A percentile compares a stretch with the other conserved stretches of the same genome.
Conservation (phyloP, 2,329 filamentous ascomycete genomes). For the Metarhizium humberi region DNA sequence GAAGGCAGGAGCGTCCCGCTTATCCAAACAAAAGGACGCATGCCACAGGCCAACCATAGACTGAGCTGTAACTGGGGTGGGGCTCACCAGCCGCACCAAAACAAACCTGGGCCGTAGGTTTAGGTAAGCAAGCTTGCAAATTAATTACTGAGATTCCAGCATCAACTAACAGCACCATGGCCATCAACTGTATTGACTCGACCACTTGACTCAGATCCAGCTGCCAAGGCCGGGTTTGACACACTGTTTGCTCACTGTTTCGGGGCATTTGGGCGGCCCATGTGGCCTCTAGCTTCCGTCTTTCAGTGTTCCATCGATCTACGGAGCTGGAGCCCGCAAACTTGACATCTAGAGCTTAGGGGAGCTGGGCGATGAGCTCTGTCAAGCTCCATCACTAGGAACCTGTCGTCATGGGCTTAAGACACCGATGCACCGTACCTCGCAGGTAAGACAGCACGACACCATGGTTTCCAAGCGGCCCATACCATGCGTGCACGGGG, state of each 20-base stretch:
- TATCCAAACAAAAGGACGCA: slow-evolving; percentile 1
- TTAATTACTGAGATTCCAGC: slow-evolving; percentile 16
- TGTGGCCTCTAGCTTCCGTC: no score
- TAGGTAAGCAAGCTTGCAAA: slow-evolving; percentile 16
- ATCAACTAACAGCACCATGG: background rate
- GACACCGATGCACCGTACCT: slow-evolving; percentile 1
- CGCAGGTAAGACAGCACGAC: background rate
- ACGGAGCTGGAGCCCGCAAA: no score
- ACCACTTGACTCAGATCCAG: no score
- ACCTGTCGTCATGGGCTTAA: background rate
- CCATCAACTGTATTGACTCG: no score
- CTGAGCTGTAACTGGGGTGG: background rate
- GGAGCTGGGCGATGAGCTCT: no score
- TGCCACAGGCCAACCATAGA: background rate
- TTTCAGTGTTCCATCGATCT: no score
- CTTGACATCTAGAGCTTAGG: no score
- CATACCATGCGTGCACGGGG: background rate
- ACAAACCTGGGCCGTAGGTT: slow-evolving; percentile 7
- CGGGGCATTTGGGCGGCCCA: no score
- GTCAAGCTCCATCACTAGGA: no score
- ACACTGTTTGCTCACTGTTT: no score
- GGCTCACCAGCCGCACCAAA: slow-evolving; percentile 2
- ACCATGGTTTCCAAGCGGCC: background rate
- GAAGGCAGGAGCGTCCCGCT: background rate
- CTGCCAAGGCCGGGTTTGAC: no score